phyloP scores from a whole-genome alignment of 805 yeast species.

The Kluyveromyces siamensis region DNA sequence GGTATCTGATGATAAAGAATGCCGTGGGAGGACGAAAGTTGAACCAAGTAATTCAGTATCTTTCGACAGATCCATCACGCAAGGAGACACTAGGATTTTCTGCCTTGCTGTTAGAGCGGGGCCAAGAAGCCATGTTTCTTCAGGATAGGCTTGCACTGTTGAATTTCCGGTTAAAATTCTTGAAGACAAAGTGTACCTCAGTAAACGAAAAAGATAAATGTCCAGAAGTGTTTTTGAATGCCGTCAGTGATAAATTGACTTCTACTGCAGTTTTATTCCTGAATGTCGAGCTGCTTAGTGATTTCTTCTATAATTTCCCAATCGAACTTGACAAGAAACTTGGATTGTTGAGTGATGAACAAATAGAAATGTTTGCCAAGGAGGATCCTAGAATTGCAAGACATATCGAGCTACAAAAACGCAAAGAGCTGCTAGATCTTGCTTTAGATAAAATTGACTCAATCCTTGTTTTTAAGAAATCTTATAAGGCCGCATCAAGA shows the following conservation, averaged over 20 bases:
- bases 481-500: conserved; percentile 19
- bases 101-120: conserved; percentile 60
- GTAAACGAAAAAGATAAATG: conserved; percentile 82
- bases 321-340: conserved; percentile 79
- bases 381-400: conserved; percentile 87
- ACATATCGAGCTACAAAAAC: conserved; percentile 88
- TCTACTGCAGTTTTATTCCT: conserved; percentile 87
- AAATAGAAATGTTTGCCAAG: conserved; percentile 81
- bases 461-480: conserved; percentile 31
- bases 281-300: conserved; percentile 88
- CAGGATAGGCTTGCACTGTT: conserved; percentile 63
- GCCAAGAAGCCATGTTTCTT: conserved; percentile 76
- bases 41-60: conserved; percentile 69
- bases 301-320: conserved; percentile 93
- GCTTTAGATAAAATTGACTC: conserved; percentile 78
- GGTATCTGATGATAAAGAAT: conserved; percentile 48
- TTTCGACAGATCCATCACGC: conserved; percentile 33
- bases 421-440: conserved; percentile 78
- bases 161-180: conserved; percentile 64
- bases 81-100: conserved; percentile 83
- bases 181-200: conserved; percentile 65
- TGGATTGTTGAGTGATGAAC: conserved; percentile 55
- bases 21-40: conserved; percentile 80
- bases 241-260: conserved; percentile 83
- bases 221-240: conserved; percentile 90